phyloP scores from a whole-genome alignment of 2,329 filamentous ascomycete species.

The Calonectria honghensis region DNA sequence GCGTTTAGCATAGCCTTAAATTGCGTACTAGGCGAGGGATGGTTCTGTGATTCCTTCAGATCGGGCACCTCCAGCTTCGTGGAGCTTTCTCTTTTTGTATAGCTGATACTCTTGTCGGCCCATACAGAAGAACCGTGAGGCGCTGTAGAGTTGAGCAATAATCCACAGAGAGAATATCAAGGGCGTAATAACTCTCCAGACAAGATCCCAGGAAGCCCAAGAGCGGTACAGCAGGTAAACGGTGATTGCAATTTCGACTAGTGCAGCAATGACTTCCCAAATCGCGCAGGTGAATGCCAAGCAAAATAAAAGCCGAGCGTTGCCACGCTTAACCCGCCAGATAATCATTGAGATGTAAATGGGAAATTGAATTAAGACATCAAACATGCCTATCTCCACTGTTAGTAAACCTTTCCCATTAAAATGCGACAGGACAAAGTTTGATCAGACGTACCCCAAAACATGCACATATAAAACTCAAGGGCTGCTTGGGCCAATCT shows the following conservation, averaged over 20 bases:
- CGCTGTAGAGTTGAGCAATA: background rate
- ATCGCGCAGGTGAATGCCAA: background rate
- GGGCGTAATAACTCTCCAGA: background rate
- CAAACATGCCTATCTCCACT: background rate
- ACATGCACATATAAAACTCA: constrained; percentile 4
- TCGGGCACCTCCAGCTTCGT: background rate
- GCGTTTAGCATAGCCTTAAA: background rate
- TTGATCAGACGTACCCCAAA: background rate
- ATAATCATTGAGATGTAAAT: background rate
- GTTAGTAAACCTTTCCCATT: background rate
- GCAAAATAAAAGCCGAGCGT: background rate
- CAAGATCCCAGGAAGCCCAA: background rate
- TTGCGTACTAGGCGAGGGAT: background rate
- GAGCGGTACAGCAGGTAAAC: background rate
- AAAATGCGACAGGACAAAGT: rapidly evolving
- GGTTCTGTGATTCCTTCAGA: background rate
- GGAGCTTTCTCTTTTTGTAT: background rate
- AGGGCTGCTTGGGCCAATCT: background rate
- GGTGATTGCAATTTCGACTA: background rate
- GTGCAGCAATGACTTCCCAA: background rate
- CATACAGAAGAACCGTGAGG: background rate
- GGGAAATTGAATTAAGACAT: background rate
- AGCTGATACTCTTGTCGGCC: background rate
- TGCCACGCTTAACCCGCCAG: background rate
- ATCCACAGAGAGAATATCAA: background rate